These are phyloP conservation scores for Suillus paluster DNA, from an alignment of 768 basidiomycete genomes.

Conservation along the genomic window DNA sequence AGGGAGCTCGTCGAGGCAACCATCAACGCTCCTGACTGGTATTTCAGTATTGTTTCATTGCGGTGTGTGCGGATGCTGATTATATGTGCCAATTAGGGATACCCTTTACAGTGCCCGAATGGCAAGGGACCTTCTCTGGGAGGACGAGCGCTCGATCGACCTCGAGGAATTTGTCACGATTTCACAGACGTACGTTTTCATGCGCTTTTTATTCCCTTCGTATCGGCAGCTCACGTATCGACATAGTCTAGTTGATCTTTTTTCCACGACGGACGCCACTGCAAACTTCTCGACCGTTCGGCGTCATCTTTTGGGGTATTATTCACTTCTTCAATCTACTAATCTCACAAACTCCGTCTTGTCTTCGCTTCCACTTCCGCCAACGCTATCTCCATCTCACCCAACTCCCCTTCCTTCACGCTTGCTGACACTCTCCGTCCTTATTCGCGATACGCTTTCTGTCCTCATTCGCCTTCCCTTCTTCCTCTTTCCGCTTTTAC, in stretches of 20 bases:
- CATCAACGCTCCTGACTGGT: constrained; percentile 96
- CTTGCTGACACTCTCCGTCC: constrained; percentile 74
- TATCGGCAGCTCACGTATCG: constrained; percentile 23
- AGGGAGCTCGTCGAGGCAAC: constrained; percentile 72
- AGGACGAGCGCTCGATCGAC: constrained; percentile 72
- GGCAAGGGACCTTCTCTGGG: constrained; percentile 94
- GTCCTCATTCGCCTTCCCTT: constrained; percentile 81
- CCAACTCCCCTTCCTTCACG: constrained; percentile 80
- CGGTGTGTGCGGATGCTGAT: constrained; percentile 20
- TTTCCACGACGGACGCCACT: constrained; percentile 68
- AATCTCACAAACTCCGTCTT: constrained; percentile 86
- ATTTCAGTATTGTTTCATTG: constrained; percentile 33
- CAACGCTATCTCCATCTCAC: constrained; percentile 77
- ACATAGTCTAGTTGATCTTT: constrained; percentile 85
- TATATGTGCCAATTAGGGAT: constrained; percentile 63
- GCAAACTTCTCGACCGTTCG: constrained; percentile 65
- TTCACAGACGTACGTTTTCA: constrained; percentile 82
- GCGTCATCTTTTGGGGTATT: constrained; percentile 80
- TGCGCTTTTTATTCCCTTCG: constrained; percentile 7
- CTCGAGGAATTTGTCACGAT: constrained; percentile 83
- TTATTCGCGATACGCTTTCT: constrained; percentile 78
- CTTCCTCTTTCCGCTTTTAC: constrained; percentile 83
- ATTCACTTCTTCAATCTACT: constrained; percentile 81
- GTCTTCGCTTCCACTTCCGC: constrained; percentile 82
- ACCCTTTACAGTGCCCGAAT: constrained; percentile 89